phyloP scores from a whole-genome alignment of 2,329 filamentous ascomycete species.

The Cercospora sp. region DNA sequence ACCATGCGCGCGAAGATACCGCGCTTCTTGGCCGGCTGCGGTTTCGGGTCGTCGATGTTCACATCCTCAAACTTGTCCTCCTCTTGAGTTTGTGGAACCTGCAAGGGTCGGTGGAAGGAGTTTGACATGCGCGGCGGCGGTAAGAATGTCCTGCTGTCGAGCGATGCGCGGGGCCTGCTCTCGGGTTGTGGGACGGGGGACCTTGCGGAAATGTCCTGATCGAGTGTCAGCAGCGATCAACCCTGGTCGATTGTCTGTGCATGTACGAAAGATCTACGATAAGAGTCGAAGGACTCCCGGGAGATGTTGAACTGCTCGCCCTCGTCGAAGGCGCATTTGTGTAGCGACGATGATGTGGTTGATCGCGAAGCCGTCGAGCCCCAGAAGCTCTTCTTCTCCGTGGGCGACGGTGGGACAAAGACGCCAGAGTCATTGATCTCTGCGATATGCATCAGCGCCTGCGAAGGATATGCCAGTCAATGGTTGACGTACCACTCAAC shows the following conservation, averaged over 20 bases:
- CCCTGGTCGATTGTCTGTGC: background rate
- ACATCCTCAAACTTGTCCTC: slow-evolving; percentile 80
- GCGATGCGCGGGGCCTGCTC: slow-evolving; percentile 68
- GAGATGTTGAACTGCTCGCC: slow-evolving; percentile 95
- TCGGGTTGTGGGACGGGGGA: slow-evolving; percentile 67
- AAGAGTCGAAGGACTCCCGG: slow-evolving; percentile 94
- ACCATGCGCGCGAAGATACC: slow-evolving; percentile 81
- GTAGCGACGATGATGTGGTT: slow-evolving; percentile 54
- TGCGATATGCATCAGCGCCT: slow-evolving; percentile 42
- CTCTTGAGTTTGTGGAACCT: slow-evolving; percentile 36
- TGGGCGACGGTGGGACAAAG: slow-evolving; percentile 92
- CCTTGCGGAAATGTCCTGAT: slow-evolving; percentile 83
- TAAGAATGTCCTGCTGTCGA: slow-evolving; percentile 65
- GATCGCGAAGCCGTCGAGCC: slow-evolving; percentile 52
- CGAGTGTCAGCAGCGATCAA: background rate
- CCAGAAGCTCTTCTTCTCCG: slow-evolving; percentile 83
- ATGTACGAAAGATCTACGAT: slow-evolving; percentile 89
- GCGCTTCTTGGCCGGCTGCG: slow-evolving; percentile 64
- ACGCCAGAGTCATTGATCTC: slow-evolving; percentile 95
- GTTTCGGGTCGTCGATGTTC: slow-evolving; percentile 74
- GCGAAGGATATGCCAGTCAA: background rate
- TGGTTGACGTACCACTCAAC: slow-evolving; percentile 49
- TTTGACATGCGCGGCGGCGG: slow-evolving; percentile 49
- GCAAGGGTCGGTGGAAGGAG: slow-evolving; percentile 36
- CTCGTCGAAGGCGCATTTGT: slow-evolving; percentile 69